Conservation (phyloP, 306 rosid genomes). For the Biancaea sappan region DNA sequence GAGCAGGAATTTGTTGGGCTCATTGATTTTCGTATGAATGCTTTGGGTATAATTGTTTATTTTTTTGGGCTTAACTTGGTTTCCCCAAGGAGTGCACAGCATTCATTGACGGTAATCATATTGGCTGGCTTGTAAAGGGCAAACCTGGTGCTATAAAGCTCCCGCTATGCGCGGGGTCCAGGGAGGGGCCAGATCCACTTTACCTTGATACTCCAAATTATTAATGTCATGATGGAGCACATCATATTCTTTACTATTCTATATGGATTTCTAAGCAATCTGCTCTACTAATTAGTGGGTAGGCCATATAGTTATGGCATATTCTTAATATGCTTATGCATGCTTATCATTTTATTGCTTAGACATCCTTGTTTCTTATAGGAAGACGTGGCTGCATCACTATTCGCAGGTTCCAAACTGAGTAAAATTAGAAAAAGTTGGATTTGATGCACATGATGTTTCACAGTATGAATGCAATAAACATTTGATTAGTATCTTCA, state of each 20-base stretch:
- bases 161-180: no score
- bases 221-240: background rate
- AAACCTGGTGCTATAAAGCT: no score
- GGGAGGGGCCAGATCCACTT: no score
- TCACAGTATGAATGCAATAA: background rate
- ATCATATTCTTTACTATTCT: background rate
- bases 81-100: background rate
- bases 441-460: background rate
- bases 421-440: background rate
- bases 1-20: background rate
- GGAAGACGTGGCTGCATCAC: background rate
- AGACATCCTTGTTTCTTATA: background rate
- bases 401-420: background rate
- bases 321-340: background rate
- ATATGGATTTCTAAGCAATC: background rate
- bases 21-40: background rate
- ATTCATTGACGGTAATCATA: background rate
- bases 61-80: background rate
- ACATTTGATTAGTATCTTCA: constrained; percentile 3
- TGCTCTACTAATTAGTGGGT: background rate
- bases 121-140: no score
- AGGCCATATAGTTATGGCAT: background rate
- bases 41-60: background rate
- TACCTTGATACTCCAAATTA: background rate
- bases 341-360: background rate